phyloP scores from a whole-genome alignment of 169 alveolate genomes.

The Eimeria necatrix region DNA sequence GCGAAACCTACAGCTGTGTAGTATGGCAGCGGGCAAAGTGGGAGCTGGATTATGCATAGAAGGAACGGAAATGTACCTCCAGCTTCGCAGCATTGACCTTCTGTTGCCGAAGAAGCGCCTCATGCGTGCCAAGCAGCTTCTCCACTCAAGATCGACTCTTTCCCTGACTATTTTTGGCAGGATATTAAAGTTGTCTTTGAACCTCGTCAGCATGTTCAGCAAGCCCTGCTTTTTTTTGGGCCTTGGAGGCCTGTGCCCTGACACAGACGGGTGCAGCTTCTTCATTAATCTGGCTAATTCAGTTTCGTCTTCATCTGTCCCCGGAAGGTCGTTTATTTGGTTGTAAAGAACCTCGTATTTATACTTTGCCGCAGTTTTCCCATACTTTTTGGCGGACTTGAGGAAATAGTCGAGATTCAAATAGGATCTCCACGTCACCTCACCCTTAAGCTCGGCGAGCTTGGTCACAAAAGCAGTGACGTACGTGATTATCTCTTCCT shows the following conservation, averaged over 20 bases:
- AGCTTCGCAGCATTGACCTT: not conserved
- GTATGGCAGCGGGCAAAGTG: not conserved
- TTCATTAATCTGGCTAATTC: constrained; percentile 49
- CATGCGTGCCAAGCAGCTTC: constrained; percentile 35
- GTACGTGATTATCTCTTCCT: constrained; percentile 46
- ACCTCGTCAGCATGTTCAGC: not conserved
- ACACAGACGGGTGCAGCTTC: constrained; percentile 51
- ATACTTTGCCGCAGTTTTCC: constrained; percentile 53
- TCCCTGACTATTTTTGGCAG: not conserved
- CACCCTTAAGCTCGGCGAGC: constrained; percentile 28
- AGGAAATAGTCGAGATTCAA: constrained; percentile 47
- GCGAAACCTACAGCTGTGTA: not conserved
- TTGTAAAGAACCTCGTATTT: constrained; percentile 63
- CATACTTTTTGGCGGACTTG: constrained; percentile 37
- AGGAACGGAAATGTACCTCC: constrained; percentile 8
- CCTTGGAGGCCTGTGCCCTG: constrained; percentile 64
- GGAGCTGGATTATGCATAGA: not conserved
- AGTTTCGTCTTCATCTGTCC: constrained; percentile 27
- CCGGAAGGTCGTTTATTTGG: constrained; percentile 54
- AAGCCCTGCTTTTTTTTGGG: constrained; percentile 38
- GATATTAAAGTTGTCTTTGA: not conserved
- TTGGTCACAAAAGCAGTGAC: constrained; percentile 41
- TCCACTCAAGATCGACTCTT: not conserved
- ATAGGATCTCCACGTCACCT: constrained; percentile 29
- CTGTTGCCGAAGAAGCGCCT: constrained; percentile 45